phyloP scores from a whole-genome alignment of 306 rosid genomes.

The Acacia melanoxylon region DNA sequence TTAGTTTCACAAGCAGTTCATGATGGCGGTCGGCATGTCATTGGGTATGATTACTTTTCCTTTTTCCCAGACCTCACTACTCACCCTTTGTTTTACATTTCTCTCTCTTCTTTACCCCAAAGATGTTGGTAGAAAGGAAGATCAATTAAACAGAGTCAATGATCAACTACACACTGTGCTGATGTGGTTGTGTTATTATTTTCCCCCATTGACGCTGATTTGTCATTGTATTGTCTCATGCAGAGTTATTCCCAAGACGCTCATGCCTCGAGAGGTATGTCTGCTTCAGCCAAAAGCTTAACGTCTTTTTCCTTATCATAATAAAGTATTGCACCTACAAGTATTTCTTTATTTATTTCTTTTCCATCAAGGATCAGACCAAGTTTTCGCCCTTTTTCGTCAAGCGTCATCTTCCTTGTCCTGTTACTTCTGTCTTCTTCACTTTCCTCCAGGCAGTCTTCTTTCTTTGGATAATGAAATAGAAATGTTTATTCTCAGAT shows the following conservation, averaged over 20 bases:
- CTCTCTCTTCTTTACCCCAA: background rate
- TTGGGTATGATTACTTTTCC: conserved; percentile 56
- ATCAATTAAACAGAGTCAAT: conserved; percentile 40
- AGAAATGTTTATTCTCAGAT: background rate
- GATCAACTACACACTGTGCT: conserved; percentile 22
- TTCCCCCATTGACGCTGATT: conserved; percentile 48
- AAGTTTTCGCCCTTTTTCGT: background rate
- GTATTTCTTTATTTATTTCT: conserved; percentile 25
- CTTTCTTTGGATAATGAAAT: background rate
- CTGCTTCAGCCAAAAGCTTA: conserved; percentile 52
- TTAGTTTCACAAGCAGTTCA: conserved; percentile 98
- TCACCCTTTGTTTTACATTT: background rate
- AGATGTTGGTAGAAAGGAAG: conserved; percentile 35
- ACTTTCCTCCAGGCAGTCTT: conserved; percentile 20
- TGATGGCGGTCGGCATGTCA: conserved; percentile 97
- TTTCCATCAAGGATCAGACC: conserved; percentile 31
- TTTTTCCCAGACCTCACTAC: background rate
- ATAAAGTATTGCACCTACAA: conserved; percentile 23
- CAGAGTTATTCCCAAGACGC: conserved; percentile 99
- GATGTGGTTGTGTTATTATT: conserved; percentile 28
- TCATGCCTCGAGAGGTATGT: conserved; percentile 99
- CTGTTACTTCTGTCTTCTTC: conserved; percentile 6
- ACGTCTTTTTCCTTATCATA: conserved; percentile 41
- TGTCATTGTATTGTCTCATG: conserved; percentile 74
- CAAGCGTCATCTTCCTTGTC: background rate